Evolutionary conservation across 2,329 filamentous ascomycete species (phyloP).

Genomic region (Aspergillus fructus): DNA sequence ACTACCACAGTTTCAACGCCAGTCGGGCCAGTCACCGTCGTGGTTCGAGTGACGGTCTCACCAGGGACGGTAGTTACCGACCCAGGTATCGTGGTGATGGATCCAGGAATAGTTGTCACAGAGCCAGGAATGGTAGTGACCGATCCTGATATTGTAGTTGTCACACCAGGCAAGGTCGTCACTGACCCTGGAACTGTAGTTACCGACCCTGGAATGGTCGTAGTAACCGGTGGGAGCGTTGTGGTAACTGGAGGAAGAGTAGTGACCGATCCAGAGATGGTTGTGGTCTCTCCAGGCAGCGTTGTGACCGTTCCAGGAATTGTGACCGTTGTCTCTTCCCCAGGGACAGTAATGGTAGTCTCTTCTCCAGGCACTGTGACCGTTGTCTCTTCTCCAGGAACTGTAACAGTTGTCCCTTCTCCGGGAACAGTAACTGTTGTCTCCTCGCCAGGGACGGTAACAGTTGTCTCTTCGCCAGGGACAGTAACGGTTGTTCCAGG

Average conservation of each 20-base stretch:
- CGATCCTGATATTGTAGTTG: not conserved
- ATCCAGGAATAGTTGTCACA: not conserved
- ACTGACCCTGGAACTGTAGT: not conserved
- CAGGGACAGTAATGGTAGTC: accelerated
- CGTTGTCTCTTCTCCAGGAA: no score
- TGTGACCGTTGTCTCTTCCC: not conserved
- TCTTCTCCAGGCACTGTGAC: no score
- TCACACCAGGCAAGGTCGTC: not conserved
- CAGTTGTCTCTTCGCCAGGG: not conserved
- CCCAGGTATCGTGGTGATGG: not conserved
- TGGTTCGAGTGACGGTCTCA: conserved; percentile 5
- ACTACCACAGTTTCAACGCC: conserved; percentile 3
- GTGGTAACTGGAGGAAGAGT: not conserved
- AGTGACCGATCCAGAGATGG: not conserved
- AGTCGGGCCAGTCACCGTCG: conserved; percentile 17
- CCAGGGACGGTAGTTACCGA: not conserved
- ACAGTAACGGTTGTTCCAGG: conserved; percentile 1
- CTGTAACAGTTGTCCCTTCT: no score
- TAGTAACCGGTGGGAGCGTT: not conserved
- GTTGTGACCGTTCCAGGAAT: not conserved
- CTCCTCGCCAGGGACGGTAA: not conserved
- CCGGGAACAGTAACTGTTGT: no score
- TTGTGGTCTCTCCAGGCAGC: not conserved
- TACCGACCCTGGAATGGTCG: not conserved
- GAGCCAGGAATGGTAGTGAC: not conserved